Base-by-base conservation (phyloP, 164 flowering plant genomes). In the Paratinospora sagittata region DNA sequence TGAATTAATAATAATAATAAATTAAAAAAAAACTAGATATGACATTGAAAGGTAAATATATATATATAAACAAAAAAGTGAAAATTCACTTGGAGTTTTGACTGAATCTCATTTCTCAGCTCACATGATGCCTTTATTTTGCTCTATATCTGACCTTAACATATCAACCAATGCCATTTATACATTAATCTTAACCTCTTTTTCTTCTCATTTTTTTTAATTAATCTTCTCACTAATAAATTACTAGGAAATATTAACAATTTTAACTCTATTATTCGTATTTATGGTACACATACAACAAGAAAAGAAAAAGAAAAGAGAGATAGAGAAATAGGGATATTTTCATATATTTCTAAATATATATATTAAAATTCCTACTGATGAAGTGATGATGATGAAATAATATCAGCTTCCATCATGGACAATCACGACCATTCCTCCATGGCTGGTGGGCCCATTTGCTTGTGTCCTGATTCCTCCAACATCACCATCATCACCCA, bases 381-480 rank as follows among this genome's bases (percentile, higher is more conserved):
- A 17, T 27, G n/a, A n/a, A n/a, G n/a, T n/a, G n/a, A n/a, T n/a
- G n/a, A n/a, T n/a, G n/a, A n/a, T n/a, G 41, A 9, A 3, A 30
- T 30, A 30, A 30, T 14, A 16, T 79, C 72, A 78, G 70, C 75
- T 76, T 21, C 33, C 74, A 60, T 82, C 82, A 36, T 69, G 76
- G 13, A 73, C 62, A 23, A 63, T 43, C 45, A 73, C 67, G n/a
- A 33, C 49, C 43, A 63, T 67, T 24, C 36, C 65, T 34, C 27
- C 75, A 17, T 17, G 71, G 26, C 66, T 47, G 39, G 58, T 60
- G 8, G 68, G 30, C 9, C 49, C 75, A 65, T 16, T 66, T 30
- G 27, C 76, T 57, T 41, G 69, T 0, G 70, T 69, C 52, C 63
- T 73, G 57, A 16, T 37, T 37, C n/a, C n/a, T n/a, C 67, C 78